A percentile compares a stretch with the other conserved stretches of the same genome.
Evolutionary conservation across 2,329 filamentous ascomycete species (phyloP).

Genomic region (Fusarium sp.): DNA sequence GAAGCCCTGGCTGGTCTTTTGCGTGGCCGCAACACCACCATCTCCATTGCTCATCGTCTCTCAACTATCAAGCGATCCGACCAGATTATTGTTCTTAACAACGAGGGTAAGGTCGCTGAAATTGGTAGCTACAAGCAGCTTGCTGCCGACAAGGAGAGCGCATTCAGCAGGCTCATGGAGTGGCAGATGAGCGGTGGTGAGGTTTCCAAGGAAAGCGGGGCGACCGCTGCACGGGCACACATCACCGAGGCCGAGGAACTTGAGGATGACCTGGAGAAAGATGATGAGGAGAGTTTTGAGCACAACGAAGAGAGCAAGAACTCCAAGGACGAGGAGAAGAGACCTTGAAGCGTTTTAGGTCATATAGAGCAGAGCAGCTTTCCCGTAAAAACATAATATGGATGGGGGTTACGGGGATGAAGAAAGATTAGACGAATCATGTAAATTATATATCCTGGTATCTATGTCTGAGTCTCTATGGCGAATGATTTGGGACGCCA

Average conservation of each 20-base stretch:
- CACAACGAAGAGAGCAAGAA: constrained; percentile 44
- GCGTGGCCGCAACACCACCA: constrained; percentile 90
- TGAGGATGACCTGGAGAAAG: constrained; percentile 59
- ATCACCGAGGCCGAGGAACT: constrained; percentile 65
- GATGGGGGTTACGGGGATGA: constrained; percentile 9
- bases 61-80: constrained; percentile 97
- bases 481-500: constrained; percentile 26
- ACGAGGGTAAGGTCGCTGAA: constrained; percentile 89
- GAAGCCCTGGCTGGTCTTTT: constrained; percentile 85
- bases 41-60: constrained; percentile 94
- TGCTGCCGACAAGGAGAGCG: constrained; percentile 77
- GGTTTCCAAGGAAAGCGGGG: constrained; percentile 54
- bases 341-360: constrained; percentile 22
- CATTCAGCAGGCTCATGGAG: constrained; percentile 96
- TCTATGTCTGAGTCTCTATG: constrained; percentile 42
- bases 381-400: constrained; percentile 35
- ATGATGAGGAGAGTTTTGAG: constrained; percentile 50
- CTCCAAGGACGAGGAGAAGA: constrained; percentile 34
- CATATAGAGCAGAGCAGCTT: constrained; percentile 9
- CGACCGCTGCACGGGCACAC: constrained; percentile 50
- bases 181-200: constrained; percentile 97
- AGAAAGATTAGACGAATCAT: constrained; percentile 42
- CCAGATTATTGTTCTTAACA: constrained; percentile 89
- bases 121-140: constrained; percentile 85
- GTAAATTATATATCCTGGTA: constrained; percentile 47